Percentiles rank a stretch among this genome's conserved stretches.
These are phyloP conservation scores for Penicillium egyptiacum DNA, from an alignment of 495 filamentous ascomycete species.

Conservation along the genomic window DNA sequence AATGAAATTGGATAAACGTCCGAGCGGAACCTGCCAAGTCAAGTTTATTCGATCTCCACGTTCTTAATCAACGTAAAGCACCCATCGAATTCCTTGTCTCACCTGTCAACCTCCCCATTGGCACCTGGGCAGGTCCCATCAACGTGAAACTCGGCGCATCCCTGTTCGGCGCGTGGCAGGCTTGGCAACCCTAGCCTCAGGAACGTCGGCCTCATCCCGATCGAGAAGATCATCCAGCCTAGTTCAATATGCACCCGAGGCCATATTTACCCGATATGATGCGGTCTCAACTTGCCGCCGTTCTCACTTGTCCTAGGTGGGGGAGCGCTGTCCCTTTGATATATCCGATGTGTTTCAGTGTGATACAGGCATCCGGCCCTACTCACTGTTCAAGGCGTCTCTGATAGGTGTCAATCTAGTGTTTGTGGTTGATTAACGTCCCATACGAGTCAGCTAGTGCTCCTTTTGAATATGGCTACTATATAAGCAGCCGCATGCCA, in stretches of 20 bases:
- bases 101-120: background rate
- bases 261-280: background rate
- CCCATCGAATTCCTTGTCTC: background rate
- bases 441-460: background rate
- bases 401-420: background rate
- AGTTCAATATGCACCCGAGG: background rate
- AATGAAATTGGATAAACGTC: background rate
- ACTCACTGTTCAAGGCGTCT: conserved; percentile 9
- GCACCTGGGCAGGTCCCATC: conserved; percentile 1
- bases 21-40: background rate
- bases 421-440: conserved; percentile 26
- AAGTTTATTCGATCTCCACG: conserved; percentile 5
- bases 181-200: conserved; percentile 23
- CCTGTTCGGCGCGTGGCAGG: conserved; percentile 29
- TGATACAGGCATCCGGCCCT: conserved; percentile 7
- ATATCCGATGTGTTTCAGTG: conserved; percentile 22
- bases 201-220: conserved; percentile 21
- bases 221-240: conserved; percentile 6
- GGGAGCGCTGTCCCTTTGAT: conserved; percentile 10
- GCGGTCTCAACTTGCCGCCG: conserved; percentile 5
- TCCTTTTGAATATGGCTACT: conserved; percentile 1
- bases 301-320: conserved; percentile 19
- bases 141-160: conserved; percentile 26
- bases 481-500: conserved; percentile 14
- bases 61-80: conserved; percentile 1